These are phyloP conservation scores for Nevesoporus exiguus DNA, from an alignment of 768 basidiomycete genomes.

Conservation along the genomic window DNA sequence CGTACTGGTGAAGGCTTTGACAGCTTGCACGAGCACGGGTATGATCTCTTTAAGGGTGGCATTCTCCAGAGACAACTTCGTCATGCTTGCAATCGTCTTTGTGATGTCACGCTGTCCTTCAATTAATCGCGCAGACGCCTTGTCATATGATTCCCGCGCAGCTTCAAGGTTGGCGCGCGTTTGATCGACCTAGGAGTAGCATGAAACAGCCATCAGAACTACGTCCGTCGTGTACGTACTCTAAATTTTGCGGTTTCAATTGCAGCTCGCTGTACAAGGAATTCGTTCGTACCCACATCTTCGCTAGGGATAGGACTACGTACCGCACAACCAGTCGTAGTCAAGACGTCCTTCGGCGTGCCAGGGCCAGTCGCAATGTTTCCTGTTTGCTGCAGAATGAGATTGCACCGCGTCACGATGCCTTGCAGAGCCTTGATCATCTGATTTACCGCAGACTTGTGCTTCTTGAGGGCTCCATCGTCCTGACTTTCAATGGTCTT, in stretches of 20 bases:
- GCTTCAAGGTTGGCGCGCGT: constrained; percentile 20
- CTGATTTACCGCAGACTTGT: constrained; percentile 6
- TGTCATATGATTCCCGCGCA: constrained; percentile 16
- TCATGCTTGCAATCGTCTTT: constrained; percentile 19
- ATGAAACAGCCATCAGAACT: background rate
- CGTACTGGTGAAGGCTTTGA: constrained; percentile 17
- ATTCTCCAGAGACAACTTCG: constrained; percentile 19
- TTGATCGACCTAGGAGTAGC: constrained; percentile 14
- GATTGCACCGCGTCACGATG: constrained; percentile 21
- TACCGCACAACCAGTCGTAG: constrained; percentile 2
- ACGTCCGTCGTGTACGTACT: background rate
- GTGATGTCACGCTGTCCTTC: constrained; percentile 19
- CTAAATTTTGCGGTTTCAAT: constrained; percentile 11
- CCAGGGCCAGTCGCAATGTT: constrained; percentile 16
- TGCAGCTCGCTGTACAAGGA: constrained; percentile 8
- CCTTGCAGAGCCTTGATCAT: constrained; percentile 13
- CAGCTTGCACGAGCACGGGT: constrained; percentile 16
- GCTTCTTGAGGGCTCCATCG: constrained; percentile 3
- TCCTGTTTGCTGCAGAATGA: constrained; percentile 16
- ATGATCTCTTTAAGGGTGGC: constrained; percentile 18
- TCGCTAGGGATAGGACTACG: background rate
- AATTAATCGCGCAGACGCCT: constrained; percentile 10
- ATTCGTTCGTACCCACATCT: background rate
- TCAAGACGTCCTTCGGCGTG: constrained; percentile 9
- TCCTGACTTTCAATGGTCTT: constrained; percentile 2